Conservation (phyloP, 2,329 filamentous ascomycete species). For the Diplodia intermedia region DNA sequence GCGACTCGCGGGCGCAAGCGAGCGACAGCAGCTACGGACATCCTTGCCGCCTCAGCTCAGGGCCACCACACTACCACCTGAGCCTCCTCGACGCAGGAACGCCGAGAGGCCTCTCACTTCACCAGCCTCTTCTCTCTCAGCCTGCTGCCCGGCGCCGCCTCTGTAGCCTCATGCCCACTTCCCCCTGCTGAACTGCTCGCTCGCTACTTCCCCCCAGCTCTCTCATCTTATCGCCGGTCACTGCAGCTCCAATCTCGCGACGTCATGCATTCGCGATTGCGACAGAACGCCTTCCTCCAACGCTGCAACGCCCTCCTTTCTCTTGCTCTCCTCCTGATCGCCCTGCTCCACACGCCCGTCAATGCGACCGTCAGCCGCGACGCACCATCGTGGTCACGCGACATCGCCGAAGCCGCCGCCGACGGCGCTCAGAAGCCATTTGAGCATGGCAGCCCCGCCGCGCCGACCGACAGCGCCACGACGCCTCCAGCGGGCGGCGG, state of each 20-base stretch:
- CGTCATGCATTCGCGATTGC: constrained; percentile 22
- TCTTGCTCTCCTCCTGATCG: neutral
- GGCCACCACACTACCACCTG: constrained; percentile 1
- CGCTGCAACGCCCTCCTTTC: neutral
- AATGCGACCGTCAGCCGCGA: neutral
- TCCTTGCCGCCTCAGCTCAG: constrained; percentile 19
- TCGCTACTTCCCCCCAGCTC: constrained; percentile 15
- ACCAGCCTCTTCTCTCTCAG: neutral
- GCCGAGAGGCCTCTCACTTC: constrained; percentile 14
- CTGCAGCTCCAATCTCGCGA: constrained; percentile 10
- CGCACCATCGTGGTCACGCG: neutral
- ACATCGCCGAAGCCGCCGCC: neutral
- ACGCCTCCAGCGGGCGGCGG: constrained; percentile 1
- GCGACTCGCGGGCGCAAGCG: constrained; percentile 23
- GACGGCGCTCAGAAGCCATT: constrained; percentile 5
- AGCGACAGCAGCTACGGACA: constrained; percentile 7
- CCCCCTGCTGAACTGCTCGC: neutral
- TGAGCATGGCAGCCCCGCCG: neutral
- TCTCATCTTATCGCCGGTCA: constrained; percentile 15
- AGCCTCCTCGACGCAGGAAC: constrained; percentile 29
- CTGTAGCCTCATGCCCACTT: neutral
- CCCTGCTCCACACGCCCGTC: neutral
- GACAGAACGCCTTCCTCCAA: neutral
- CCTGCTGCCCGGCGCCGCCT: constrained; percentile 6
- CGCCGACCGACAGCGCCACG: neutral